Evolutionary conservation across 2,329 filamentous ascomycete genomes (phyloP).

Genomic region (Beauveria scarabaeidicola): DNA sequence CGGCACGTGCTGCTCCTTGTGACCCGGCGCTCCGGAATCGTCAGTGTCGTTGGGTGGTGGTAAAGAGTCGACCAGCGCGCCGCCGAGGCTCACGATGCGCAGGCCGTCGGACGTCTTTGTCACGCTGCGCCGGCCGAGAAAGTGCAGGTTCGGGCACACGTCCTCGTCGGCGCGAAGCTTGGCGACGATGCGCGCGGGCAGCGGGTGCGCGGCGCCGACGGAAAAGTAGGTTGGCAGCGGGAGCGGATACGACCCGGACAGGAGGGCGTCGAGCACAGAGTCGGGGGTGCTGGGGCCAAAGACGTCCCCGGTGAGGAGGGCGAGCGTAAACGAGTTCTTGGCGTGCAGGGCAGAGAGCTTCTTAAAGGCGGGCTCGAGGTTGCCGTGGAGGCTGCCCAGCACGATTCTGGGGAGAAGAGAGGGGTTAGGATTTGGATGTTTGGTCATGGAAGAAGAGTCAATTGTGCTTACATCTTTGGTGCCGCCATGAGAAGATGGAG

Average conservation of each 20-base stretch:
- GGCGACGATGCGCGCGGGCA: slow-evolving; percentile 63
- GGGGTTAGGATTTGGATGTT: background rate
- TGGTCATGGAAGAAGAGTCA: background rate
- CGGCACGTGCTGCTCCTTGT: slow-evolving; percentile 63
- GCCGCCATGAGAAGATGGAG: slow-evolving; percentile 30
- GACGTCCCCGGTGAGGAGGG: slow-evolving; percentile 74
- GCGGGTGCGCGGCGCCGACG: slow-evolving; percentile 58
- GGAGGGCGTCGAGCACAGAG: slow-evolving; percentile 51
- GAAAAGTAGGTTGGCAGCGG: slow-evolving; percentile 88
- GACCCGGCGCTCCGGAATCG: background rate
- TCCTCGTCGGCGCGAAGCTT: slow-evolving; percentile 66
- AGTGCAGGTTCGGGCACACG: slow-evolving; percentile 85
- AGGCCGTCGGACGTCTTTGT: slow-evolving; percentile 87
- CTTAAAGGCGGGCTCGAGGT: slow-evolving; percentile 64
- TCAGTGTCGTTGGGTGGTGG: too few species aligned
- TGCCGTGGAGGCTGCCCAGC: slow-evolving; percentile 73
- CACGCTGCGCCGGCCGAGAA: slow-evolving; percentile 75
- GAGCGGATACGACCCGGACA: slow-evolving; percentile 64
- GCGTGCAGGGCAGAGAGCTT: slow-evolving; percentile 74
- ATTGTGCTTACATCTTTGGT: slow-evolving; percentile 37
- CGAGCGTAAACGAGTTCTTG: slow-evolving; percentile 84
- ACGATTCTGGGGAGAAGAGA: slow-evolving; percentile 52
- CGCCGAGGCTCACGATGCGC: slow-evolving; percentile 79
- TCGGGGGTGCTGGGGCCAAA: slow-evolving; percentile 58
- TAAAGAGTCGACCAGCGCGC: slow-evolving; percentile 41